phyloP scores from a whole-genome alignment of 2,329 filamentous ascomycete species.

The Pseudogymnoascus sp. region DNA sequence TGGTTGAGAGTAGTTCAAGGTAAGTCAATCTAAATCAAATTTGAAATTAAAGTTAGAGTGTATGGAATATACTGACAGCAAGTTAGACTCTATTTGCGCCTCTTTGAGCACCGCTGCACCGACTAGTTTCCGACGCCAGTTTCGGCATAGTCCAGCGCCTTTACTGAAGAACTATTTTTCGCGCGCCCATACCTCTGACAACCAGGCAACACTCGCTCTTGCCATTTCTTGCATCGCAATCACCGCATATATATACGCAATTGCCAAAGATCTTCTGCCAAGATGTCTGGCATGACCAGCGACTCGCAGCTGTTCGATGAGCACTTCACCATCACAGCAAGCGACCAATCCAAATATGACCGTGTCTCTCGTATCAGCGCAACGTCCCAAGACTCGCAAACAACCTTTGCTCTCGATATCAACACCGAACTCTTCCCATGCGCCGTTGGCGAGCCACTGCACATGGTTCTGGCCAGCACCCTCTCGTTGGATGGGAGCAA shows the following conservation, averaged over 20 bases:
- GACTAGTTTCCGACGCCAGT: background rate
- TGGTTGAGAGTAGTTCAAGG: background rate
- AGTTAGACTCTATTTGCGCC: background rate
- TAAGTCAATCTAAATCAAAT: background rate
- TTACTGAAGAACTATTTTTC: slow-evolving; percentile 1
- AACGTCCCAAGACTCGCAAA: slow-evolving; percentile 66
- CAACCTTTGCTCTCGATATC: slow-evolving; percentile 80
- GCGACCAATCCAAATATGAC: slow-evolving; percentile 88
- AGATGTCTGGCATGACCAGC: slow-evolving; percentile 44
- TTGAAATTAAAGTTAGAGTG: background rate
- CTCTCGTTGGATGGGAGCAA: slow-evolving; percentile 80
- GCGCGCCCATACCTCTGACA: background rate
- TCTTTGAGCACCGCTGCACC: background rate
- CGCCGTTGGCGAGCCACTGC: slow-evolving; percentile 65
- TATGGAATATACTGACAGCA: background rate
- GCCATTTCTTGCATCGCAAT: background rate
- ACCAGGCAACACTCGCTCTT: background rate
- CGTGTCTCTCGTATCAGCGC: slow-evolving; percentile 81
- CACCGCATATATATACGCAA: background rate
- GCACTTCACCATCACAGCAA: slow-evolving; percentile 71
- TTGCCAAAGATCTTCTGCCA: background rate
- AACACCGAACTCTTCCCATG: slow-evolving; percentile 89
- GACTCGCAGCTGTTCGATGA: slow-evolving; percentile 94
- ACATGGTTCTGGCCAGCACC: slow-evolving; percentile 77
- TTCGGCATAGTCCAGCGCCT: background rate